Percentiles rank a stretch among this genome's conserved stretches.
Conservation (phyloP, 345 rosid species). For the Aquilaria sinensis region DNA sequence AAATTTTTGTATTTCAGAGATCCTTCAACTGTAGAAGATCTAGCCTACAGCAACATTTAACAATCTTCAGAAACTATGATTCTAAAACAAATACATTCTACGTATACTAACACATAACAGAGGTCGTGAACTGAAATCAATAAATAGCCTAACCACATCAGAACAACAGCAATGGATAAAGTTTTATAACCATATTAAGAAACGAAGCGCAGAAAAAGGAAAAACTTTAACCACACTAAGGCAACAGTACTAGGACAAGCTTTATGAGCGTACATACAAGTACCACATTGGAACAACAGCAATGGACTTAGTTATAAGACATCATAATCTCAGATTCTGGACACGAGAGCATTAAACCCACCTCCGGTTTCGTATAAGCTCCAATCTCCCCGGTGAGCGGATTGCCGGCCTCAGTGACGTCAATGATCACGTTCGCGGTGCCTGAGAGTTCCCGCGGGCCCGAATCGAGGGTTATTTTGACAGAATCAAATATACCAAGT, state of each 20-base stretch:
- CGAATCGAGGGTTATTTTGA: constrained; percentile 69
- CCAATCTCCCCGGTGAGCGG: constrained; percentile 70
- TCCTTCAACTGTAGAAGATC: constrained; percentile 80
- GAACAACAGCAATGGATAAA: no score
- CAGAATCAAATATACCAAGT: constrained; percentile 77
- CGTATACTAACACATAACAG: no score
- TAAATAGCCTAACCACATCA: no score
- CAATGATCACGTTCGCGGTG: constrained; percentile 64
- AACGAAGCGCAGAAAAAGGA: no score
- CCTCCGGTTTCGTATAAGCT: constrained; percentile 68
- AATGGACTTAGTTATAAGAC: no score
- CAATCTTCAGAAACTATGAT: background rate
- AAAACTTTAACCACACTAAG: no score
- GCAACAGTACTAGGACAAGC: no score
- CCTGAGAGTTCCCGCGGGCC: constrained; percentile 92
- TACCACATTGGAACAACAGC: no score
- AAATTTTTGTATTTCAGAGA: constrained; percentile 71
- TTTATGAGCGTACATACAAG: no score
- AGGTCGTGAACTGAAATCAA: no score
- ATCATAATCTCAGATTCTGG: no score
- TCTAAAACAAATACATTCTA: background rate
- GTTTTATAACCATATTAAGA: no score
- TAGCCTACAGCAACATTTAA: constrained; percentile 50
- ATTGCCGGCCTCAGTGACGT: constrained; percentile 57
- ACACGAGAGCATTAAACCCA: constrained; percentile 13